phyloP scores from a whole-genome alignment of 108 stramenopile genomes.

The Aurantiochytrium sp. region DNA sequence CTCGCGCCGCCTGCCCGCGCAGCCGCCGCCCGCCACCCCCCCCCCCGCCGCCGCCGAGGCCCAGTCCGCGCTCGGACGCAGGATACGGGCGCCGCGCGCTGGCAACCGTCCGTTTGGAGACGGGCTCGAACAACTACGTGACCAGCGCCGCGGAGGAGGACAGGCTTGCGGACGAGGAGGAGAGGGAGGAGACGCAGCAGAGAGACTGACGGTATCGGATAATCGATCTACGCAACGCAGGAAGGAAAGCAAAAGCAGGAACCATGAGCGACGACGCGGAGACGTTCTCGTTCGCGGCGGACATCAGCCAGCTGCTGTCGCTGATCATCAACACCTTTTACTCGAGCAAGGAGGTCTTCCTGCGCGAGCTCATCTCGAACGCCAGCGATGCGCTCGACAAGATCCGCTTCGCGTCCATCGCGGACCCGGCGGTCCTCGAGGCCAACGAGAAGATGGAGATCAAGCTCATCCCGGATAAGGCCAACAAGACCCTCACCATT shows the following conservation, averaged over 20 bases:
- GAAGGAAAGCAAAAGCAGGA: background rate
- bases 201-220: too few relatives aligned
- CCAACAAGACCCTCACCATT: conserved; percentile 97
- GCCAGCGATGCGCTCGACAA: conserved; percentile 95
- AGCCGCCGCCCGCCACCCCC: too few relatives aligned
- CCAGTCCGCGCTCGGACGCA: too few relatives aligned
- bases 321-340: conserved; percentile 91
- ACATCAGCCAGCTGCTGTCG: conserved; percentile 99
- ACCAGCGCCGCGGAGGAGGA: background rate
- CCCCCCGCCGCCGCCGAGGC: too few relatives aligned
- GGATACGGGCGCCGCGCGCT: too few relatives aligned
- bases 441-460: conserved; percentile 90
- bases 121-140: background rate
- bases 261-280: conserved; percentile 58
- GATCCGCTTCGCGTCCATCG: conserved; percentile 96
- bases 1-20: too few relatives aligned
- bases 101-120: background rate
- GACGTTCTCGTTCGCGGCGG: conserved; percentile 98
- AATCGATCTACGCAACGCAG: too few relatives aligned
- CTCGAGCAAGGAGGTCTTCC: conserved; percentile 99
- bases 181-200: background rate
- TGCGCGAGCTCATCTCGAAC: conserved; percentile 99
- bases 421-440: conserved; percentile 88
- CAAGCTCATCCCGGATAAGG: conserved; percentile 96
- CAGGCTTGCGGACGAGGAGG: background rate